Conservation (phyloP, 1,284 basidiomycete genomes). For the Tilletia indica region DNA sequence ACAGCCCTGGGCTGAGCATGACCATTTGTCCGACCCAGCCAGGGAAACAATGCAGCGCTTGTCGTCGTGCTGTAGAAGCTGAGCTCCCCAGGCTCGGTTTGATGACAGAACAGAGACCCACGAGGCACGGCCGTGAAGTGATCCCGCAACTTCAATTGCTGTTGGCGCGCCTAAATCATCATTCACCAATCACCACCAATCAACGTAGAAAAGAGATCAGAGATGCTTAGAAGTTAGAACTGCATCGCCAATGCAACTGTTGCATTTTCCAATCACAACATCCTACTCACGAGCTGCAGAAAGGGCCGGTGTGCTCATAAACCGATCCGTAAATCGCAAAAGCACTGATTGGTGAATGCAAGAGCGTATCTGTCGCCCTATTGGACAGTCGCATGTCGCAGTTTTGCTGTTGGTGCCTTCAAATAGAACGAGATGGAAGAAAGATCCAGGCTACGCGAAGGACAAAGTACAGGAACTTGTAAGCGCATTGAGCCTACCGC, state of each 20-base stretch:
- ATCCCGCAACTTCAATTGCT: neutral
- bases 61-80: neutral
- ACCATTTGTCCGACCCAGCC: neutral
- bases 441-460: neutral
- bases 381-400: neutral
- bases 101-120: neutral
- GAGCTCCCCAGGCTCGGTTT: neutral
- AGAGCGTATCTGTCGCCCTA: neutral
- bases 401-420: neutral
- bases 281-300: neutral
- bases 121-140: neutral
- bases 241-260: too few species aligned
- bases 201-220: neutral
- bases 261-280: too few species aligned
- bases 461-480: neutral
- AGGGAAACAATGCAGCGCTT: conserved; percentile 1
- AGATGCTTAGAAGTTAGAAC: neutral
- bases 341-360: neutral
- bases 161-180: neutral
- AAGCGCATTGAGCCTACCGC: neutral
- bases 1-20: neutral
- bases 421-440: neutral
- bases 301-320: neutral
- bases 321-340: neutral
- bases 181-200: too few species aligned